Base-by-base conservation (phyloP, 257 asterid species). In the Solanum ossicruentum region DNA sequence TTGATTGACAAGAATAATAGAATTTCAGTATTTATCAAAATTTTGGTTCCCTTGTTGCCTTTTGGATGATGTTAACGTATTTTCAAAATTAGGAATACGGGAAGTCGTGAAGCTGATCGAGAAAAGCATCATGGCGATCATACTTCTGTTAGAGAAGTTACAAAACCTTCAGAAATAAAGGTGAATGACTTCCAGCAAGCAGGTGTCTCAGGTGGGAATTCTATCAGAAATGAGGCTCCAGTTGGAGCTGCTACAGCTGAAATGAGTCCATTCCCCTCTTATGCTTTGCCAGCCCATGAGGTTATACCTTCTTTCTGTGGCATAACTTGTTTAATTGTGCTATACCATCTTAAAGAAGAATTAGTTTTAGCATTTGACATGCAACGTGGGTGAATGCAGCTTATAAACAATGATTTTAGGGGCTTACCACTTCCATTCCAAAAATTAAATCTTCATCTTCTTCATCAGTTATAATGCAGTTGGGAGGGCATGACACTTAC, bases 231-330 rank as follows among this genome's bases (percentile, higher is more conserved):
- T 83, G 88, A 83, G 83, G 84, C 87, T 77, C 90, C 51, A 88
- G 84, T 60, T 80, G 92, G 89, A 87, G 89, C 78, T 84, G 87
- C 93, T 88, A 89, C 89, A 56, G 77, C 88, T 17, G 94, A 88
- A 85, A 88, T 72, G 85, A 87, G 77, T 85, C 92, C 85, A 51
- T 87, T 88, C 58, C 88, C 90, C 82, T 79, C 90, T 78, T 88
- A 88, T 83, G 85, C 89, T 73, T 88, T 91, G 21, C 47, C 83
- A 54, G 66, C 90, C 81, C 89, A 67, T 84, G 93, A 94, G 99
- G 98, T 94, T 84, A 86, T 83, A 28, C 77, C 65, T 57, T 43
- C 75, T 52, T 21, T 70, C 58, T 83, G 16, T 45, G 13, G 56
- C 39, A 56, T n/a, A 18, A 66, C 56, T 41, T 75, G 41, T 23